Base-by-base conservation (phyloP, 2,329 filamentous ascomycete genomes). In the Aulographum hederae region DNA sequence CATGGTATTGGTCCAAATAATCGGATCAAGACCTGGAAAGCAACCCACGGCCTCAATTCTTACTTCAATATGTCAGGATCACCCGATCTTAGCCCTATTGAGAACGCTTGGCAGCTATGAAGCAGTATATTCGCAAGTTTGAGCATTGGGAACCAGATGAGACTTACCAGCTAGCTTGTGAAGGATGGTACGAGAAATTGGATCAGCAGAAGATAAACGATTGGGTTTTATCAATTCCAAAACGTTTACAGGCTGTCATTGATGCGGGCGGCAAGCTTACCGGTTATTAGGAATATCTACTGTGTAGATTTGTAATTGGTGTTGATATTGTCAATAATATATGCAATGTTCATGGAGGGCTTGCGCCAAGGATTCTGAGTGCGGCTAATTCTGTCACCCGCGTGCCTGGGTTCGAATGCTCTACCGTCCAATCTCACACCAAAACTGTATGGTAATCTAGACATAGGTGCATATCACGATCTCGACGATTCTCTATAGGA, bases 71-170 rank as follows among this genome's bases (percentile, higher is more conserved):
- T 18, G 5, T 3, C 33, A 12, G 19, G 15, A 12, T 35, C 33
- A 6, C 30, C 33, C 10, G 30, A 35, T 18, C 30, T 35, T 3
- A 11, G 19, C 8, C 18, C 25, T 5, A 34, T 37, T 17, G 32
- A 37, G 28, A 32, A 34, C 15, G 25, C 27, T 25, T 36, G 26
- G 31, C 34, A 34, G 27, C 18, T 26, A 13, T 21, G 6, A 32
- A 37, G 29, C 11, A n/a, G 13, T 32, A 32, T 32, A 17, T 32
- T 17, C 30, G 30, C 5, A 32, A 20, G 14, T 32, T 10, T 13
- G 13, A 13, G 21, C 21, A 25, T 25, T 25, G 21, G 21, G 21
- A 25, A 25, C 21, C 21, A 13, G 21, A 25, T 10, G 21, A 25
- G 13, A 25, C 21, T 10, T 13, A 13, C 21, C 21, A 25, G 13